A percentile compares a stretch with the other conserved stretches of the same genome.
phyloP scores from a whole-genome alignment of 768 basidiomycete genomes.

The Tephrocybe sp. region DNA sequence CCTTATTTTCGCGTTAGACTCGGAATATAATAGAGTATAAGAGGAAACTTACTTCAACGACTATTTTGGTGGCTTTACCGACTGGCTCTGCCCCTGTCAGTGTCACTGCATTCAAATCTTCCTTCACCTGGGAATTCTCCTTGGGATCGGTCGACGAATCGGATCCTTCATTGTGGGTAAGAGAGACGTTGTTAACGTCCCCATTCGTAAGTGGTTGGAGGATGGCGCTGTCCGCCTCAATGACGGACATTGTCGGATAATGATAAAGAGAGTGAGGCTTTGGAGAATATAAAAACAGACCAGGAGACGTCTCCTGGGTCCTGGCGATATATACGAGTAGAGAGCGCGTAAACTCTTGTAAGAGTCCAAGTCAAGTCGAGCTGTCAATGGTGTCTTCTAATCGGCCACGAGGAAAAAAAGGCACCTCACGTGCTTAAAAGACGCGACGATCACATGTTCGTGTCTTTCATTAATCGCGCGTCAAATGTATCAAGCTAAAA shows the following conservation, averaged over 20 bases:
- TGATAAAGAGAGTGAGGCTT: conserved; percentile 15
- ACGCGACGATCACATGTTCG: conserved; percentile 20
- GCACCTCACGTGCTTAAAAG: conserved; percentile 13
- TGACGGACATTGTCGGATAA: conserved; percentile 20
- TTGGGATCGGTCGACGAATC: conserved; percentile 9
- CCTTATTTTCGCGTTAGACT: conserved; percentile 1
- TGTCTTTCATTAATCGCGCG: background rate
- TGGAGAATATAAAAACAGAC: conserved; percentile 8
- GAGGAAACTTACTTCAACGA: conserved; percentile 9
- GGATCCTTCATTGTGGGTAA: background rate
- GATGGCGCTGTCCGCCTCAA: conserved; percentile 10
- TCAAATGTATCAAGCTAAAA: background rate
- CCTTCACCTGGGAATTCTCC: conserved; percentile 9
- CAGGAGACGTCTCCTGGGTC: conserved; percentile 3
- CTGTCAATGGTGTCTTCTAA: conserved; percentile 10
- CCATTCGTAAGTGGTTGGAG: conserved; percentile 12
- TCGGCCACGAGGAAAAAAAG: conserved; percentile 15
- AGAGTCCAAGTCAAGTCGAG: conserved; percentile 1
- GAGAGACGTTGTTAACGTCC: background rate
- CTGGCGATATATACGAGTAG: conserved; percentile 13
- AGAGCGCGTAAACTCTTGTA: background rate
- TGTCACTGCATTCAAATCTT: conserved; percentile 2
- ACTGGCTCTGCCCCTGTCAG: background rate
- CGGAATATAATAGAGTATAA: background rate
- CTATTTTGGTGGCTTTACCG: conserved; percentile 4